Conservation (phyloP, 176 grass and related monocot species). For the Phoenix roebelenii region DNA sequence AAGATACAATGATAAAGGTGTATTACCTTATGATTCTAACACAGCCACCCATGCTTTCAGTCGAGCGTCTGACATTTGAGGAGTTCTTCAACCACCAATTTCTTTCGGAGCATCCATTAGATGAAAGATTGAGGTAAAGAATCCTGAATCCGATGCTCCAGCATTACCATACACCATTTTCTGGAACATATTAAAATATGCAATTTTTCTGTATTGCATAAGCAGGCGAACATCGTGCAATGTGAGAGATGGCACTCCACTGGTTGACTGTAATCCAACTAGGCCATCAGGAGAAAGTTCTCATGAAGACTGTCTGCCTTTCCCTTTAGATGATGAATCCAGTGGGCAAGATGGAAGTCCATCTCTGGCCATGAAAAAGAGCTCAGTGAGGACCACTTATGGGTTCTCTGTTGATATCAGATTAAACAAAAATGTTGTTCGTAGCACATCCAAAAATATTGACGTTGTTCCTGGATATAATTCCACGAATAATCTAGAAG, state of each 20-base stretch:
- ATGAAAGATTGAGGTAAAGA: conserved; percentile 42
- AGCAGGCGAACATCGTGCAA: conserved; percentile 35
- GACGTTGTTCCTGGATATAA: conserved; percentile 52
- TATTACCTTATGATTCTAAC: too few relatives aligned
- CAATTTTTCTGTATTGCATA: conserved; percentile 19
- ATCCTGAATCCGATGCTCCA: neutral
- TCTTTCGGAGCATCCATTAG: conserved; percentile 46
- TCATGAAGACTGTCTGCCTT: conserved; percentile 88
- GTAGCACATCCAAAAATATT: conserved; percentile 52
- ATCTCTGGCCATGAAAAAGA: conserved; percentile 32
- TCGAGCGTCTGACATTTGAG: conserved; percentile 88
- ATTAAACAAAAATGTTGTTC: conserved; percentile 41
- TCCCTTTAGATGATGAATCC: conserved; percentile 64
- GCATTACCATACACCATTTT: conserved; percentile 5
- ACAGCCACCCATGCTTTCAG: conserved; percentile 36
- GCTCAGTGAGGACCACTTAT: conserved; percentile 30
- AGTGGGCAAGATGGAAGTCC: conserved; percentile 45
- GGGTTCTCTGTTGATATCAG: conserved; percentile 32
- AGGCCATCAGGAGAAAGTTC: conserved; percentile 54
- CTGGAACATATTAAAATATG: neutral
- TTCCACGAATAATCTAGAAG: conserved; percentile 15
- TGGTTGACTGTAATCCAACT: conserved; percentile 33
- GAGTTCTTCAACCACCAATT: conserved; percentile 69
- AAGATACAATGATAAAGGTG: too few relatives aligned
- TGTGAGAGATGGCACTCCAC: conserved; percentile 42